Base-by-base conservation (phyloP, 208 protist species). In the Vickermania ingenoplastis region DNA sequence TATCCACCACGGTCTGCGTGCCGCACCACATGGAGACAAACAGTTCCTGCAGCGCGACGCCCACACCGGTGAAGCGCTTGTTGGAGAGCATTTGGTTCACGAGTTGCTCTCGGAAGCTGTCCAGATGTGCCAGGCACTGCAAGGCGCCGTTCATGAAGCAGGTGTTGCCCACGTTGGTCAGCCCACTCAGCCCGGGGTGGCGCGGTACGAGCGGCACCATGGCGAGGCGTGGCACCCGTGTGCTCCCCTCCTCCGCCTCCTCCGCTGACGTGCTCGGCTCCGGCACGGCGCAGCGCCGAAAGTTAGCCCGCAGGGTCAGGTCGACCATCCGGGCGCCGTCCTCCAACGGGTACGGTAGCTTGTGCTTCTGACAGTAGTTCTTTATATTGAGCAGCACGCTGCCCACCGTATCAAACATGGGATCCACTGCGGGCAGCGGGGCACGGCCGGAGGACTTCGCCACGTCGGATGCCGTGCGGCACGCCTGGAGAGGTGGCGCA, bases 61-160 rank as follows among this genome's bases (percentile, higher is more conserved):
- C 76, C 31, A 93, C 76, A 2, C 65, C 31, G 31, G 80, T 70
- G 36, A 66, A 72, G 4, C 66, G 51, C 52, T 77, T 81, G 41
- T 86, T 67, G 5, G 87, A 93, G 2, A 88, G 54, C 24, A 71
- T 69, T n/a, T 83, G 51, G 3, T 62, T 55, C 41, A 95, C 61
- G 30, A 97, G 74, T 36, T 72, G 75, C 5, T 72, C 73, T 0
- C 83, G 81, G 24, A 99, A 82, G 17, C 55, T 57, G 4, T 59
- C 49, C 0, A 96, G 75, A 61, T 98, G 88, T 25, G 75, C 78
- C 22, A 97, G 55, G 41, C 83, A 92, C 72, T 97, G 91, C 31
- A 97, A 69, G 0, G 85, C 86, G 31, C 88, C 82, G 67, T 95
- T 95, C 89, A 97, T 94, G 78, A 93, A 97, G 72, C 91, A 97